A percentile compares a stretch with the other conserved stretches of the same genome.
These are phyloP conservation scores for Fusarium sp. DNA, from an alignment of 2,329 filamentous ascomycete species.

Conservation along the genomic window DNA sequence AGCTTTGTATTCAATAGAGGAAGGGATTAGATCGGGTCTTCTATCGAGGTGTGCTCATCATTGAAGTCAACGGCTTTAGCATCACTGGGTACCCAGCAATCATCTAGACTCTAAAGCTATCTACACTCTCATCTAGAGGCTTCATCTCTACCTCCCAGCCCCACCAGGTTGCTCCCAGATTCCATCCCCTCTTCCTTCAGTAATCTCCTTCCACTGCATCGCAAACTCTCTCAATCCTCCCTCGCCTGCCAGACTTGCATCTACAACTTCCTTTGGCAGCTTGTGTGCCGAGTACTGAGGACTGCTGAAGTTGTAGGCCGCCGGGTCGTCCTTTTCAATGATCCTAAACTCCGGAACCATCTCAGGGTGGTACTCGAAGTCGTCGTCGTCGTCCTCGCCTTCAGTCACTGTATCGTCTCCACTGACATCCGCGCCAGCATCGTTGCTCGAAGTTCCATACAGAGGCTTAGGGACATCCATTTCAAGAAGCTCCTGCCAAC, in stretches of 20 bases:
- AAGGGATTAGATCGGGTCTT: neutral
- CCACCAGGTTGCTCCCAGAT: slow-evolving; percentile 53
- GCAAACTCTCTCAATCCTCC: slow-evolving; percentile 86
- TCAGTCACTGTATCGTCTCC: slow-evolving; percentile 53
- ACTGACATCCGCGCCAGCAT: slow-evolving; percentile 49
- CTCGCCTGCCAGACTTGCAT: slow-evolving; percentile 74
- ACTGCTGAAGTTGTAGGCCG: slow-evolving; percentile 86
- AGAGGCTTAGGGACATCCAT: slow-evolving; percentile 72
- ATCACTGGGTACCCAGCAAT: neutral
- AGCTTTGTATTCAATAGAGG: neutral
- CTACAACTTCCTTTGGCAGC: slow-evolving; percentile 91
- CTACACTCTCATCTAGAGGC: neutral
- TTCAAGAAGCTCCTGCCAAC: slow-evolving; percentile 86
- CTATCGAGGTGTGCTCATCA: neutral
- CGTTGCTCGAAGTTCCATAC: slow-evolving; percentile 57
- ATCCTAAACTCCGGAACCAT: slow-evolving; percentile 83
- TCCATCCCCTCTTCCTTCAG: slow-evolving; percentile 53
- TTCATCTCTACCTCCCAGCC: slow-evolving; percentile 14
- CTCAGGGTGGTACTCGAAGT: slow-evolving; percentile 65
- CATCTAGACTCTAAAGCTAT: neutral
- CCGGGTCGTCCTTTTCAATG: slow-evolving; percentile 85
- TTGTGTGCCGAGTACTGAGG: slow-evolving; percentile 96
- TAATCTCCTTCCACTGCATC: slow-evolving; percentile 76
- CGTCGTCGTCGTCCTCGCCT: slow-evolving; percentile 52
- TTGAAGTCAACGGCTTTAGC: neutral